A percentile compares a stretch with the other conserved stretches of the same genome.
Conservation (phyloP, 1,139 yeast species). For the Saccharomycopsis hybrid region DNA sequence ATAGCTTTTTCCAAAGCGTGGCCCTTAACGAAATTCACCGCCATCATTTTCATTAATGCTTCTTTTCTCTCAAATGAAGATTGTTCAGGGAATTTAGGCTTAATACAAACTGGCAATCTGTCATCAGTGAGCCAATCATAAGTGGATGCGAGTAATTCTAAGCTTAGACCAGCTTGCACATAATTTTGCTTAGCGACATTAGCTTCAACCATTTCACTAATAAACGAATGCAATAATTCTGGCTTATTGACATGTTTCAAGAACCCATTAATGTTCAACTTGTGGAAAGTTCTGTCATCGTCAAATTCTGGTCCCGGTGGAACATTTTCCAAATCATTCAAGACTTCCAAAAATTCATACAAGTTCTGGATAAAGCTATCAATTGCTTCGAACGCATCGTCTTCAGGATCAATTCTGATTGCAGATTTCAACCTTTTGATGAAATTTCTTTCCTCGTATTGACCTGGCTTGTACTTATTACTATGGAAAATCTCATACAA, state of each 20-base stretch:
- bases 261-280: constrained; percentile 69
- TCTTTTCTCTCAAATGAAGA: constrained; percentile 80
- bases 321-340: constrained; percentile 66
- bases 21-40: constrained; percentile 65
- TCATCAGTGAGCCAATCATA: constrained; percentile 68
- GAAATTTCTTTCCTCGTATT: constrained; percentile 49
- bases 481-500: constrained; percentile 60
- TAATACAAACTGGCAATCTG: constrained; percentile 48
- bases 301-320: constrained; percentile 82
- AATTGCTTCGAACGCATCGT: constrained; percentile 53
- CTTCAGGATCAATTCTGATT: constrained; percentile 56
- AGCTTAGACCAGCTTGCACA: constrained; percentile 79
- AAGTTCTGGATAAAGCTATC: constrained; percentile 50
- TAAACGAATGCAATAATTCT: constrained; percentile 71
- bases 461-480: constrained; percentile 49
- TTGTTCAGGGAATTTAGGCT: constrained; percentile 74
- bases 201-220: constrained; percentile 67
- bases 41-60: constrained; percentile 62
- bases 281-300: constrained; percentile 80
- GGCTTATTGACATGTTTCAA: constrained; percentile 76
- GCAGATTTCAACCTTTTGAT: constrained; percentile 45
- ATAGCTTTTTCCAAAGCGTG: constrained; percentile 72
- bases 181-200: constrained; percentile 54
- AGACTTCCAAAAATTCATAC: constrained; percentile 56
- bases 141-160: constrained; percentile 75